Base-by-base conservation (phyloP, 805 yeast species). In the Ogataea trehalophila region DNA sequence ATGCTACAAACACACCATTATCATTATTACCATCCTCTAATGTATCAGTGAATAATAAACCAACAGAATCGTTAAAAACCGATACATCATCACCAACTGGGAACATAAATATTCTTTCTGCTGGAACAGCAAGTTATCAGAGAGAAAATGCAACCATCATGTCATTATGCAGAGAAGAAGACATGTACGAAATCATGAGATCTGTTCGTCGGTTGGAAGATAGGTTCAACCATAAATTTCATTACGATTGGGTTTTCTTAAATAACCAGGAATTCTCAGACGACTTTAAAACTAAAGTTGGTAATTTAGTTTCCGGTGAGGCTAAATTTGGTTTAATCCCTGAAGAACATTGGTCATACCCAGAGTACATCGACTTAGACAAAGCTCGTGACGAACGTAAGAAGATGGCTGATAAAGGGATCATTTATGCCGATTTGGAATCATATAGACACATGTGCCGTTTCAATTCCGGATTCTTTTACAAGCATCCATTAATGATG, bases 181-280 rank as follows among this genome's bases (percentile, higher is more conserved):
- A 87, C 57, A 62, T 85, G 51, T 60, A 70, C 55, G 73, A 72
- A n/a, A 69, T 86, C 43, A 53, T 83, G 34, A 74, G 70, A 41
- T 80, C 94, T 6, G 83, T 89, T 50, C 74, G 83, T 47, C 73
- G 76, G 48, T 77, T 87, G 36, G 95, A 88, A 71, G 88, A 85
- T 65, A 76, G 91, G 46, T 90, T 90, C 71, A 90, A 92, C 70
- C 65, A 68, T 43, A 72, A 81, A 52, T 90, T 61, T 68, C 79
- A 86, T 54, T 91, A 91, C 65, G 95, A 89, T 63, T 91, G 97
- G 97, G 91, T 90, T 15, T 91, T 91, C 66, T 70, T 92, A 56
- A 91, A 91, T 68, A 92, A 92, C 63, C 82, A 77, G 47, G 82
- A 77, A 20, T 91, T 89, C 65, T 71, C 75, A 33, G 84, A 83